A percentile compares a stretch with the other conserved stretches of the same genome.
Conservation (phyloP, 140 eudicot genomes). For the Anethum foeniculum region DNA sequence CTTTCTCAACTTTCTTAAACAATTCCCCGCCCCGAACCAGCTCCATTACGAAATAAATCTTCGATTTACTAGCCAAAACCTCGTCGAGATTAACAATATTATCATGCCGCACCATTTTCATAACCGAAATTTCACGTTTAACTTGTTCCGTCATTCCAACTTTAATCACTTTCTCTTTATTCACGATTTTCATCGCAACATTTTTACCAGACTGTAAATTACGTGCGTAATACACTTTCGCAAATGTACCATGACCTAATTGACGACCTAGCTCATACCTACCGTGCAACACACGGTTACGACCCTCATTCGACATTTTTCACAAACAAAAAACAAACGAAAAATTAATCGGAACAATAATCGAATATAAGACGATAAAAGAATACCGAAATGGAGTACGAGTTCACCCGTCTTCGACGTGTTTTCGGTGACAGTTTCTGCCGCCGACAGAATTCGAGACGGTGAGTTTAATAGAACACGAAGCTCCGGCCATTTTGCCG, state of each 20-base stretch:
- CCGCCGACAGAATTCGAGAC: background rate
- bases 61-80: slow-evolving; percentile 73
- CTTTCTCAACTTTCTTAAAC: slow-evolving; percentile 49
- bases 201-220: slow-evolving; percentile 38
- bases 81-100: slow-evolving; percentile 75
- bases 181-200: slow-evolving; percentile 78
- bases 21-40: slow-evolving; percentile 75
- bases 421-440: slow-evolving; percentile 7
- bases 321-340: background rate
- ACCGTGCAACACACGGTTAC: slow-evolving; percentile 44
- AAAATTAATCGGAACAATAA: background rate
- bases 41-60: slow-evolving; percentile 76
- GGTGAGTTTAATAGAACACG: slow-evolving; percentile 26
- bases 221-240: slow-evolving; percentile 71
- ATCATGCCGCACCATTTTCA: slow-evolving; percentile 74
- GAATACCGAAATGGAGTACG: background rate
- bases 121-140: slow-evolving; percentile 67
- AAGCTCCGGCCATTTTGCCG: slow-evolving; percentile 52
- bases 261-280: slow-evolving; percentile 74
- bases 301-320: slow-evolving; percentile 32
- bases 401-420: slow-evolving; percentile 6
- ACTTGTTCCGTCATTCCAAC: slow-evolving; percentile 83
- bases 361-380: background rate
- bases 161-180: slow-evolving; percentile 70
- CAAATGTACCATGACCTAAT: slow-evolving; percentile 78